phyloP scores from a whole-genome alignment of 306 rosid genomes.

The Hippophae rhamnoides region DNA sequence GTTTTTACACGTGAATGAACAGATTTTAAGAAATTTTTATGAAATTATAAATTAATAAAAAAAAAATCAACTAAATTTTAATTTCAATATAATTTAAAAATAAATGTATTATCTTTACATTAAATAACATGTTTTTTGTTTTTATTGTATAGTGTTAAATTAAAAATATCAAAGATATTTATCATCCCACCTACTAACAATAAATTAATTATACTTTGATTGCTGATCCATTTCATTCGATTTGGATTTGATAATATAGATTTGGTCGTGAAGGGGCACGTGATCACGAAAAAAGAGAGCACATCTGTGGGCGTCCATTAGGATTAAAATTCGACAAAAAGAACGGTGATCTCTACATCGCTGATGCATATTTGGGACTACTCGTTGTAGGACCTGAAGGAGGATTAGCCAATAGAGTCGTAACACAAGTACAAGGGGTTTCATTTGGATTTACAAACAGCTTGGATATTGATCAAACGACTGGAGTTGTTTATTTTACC shows the following conservation, averaged over 20 bases:
- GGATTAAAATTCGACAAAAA: slow-evolving; percentile 39
- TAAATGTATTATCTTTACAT: too few species aligned
- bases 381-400: slow-evolving; percentile 46
- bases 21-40: too few species aligned
- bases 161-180: too few species aligned
- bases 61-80: too few species aligned
- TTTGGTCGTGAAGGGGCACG: slow-evolving; percentile 45
- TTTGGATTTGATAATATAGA: slow-evolving; percentile 17
- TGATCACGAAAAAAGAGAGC: slow-evolving; percentile 35
- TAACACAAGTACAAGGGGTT: slow-evolving; percentile 13
- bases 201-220: too few species aligned
- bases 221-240: too few species aligned
- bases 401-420: slow-evolving; percentile 25
- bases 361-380: slow-evolving; percentile 73
- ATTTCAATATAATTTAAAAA: too few species aligned
- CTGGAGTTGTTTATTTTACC: slow-evolving; percentile 49
- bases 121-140: too few species aligned
- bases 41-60: too few species aligned
- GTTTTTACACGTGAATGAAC: too few species aligned
- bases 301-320: slow-evolving; percentile 67
- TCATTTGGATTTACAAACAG: slow-evolving; percentile 41
- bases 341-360: slow-evolving; percentile 47
- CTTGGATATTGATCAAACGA: slow-evolving; percentile 48
- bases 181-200: too few species aligned
- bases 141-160: too few species aligned